phyloP scores from a whole-genome alignment of 2,329 filamentous ascomycete species.

The Colletotrichum melonis region DNA sequence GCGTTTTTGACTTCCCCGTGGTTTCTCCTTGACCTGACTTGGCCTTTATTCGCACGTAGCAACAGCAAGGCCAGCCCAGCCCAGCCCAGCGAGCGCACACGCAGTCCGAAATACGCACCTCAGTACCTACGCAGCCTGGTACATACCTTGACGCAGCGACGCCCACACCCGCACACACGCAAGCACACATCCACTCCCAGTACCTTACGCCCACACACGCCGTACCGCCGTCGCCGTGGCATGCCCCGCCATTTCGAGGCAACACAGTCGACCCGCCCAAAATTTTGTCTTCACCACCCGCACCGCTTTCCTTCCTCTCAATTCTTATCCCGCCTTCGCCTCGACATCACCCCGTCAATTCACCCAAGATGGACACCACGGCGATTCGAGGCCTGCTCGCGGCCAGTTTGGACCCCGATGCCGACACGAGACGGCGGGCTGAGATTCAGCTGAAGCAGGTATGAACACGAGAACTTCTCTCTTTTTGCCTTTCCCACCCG shows the following conservation, averaged over 20 bases:
- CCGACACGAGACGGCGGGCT: conserved; percentile 79
- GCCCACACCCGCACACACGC: neutral
- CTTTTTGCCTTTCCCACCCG: conserved; percentile 16
- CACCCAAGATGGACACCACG: conserved; percentile 75
- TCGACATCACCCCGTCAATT: conserved; percentile 37
- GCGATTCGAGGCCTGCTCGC: conserved; percentile 81
- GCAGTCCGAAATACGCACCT: neutral
- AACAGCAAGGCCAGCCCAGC: neutral
- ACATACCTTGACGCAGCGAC: neutral
- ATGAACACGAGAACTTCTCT: conserved; percentile 46
- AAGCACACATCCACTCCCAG: neutral
- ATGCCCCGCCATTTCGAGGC: conserved; percentile 38
- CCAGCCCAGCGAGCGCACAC: neutral
- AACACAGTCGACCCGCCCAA: conserved; percentile 37
- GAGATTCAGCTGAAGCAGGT: conserved; percentile 87
- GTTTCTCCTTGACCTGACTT: conserved; percentile 3
- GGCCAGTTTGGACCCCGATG: conserved; percentile 79
- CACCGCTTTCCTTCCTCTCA: conserved; percentile 36
- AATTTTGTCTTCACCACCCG: conserved; percentile 38
- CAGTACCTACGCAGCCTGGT: too few species aligned
- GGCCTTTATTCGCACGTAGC: neutral
- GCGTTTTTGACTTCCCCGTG: neutral
- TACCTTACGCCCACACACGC: neutral
- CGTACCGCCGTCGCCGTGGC: conserved; percentile 30
- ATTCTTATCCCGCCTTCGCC: conserved; percentile 36